These are phyloP conservation scores for Aspergillus fischeri DNA, from an alignment of 2,329 filamentous ascomycete species.

Conservation along the genomic window DNA sequence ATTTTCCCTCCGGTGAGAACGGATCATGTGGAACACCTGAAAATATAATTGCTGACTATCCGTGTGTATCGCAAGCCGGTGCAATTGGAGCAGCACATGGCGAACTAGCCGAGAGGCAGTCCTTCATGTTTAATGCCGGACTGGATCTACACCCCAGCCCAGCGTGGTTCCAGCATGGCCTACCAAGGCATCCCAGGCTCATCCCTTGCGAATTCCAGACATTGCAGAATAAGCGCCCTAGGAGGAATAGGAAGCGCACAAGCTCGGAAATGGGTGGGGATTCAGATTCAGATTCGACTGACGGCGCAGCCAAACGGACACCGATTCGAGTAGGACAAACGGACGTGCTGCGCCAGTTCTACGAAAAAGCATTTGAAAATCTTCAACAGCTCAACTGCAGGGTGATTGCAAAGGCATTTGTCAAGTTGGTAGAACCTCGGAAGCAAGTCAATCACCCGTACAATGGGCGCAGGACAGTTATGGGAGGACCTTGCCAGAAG, in stretches of 20 bases:
- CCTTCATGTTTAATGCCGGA: conserved; percentile 9
- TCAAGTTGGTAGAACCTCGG: conserved; percentile 41
- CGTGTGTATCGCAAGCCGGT: background rate
- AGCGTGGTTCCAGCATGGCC: conserved; percentile 23
- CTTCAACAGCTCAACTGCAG: conserved; percentile 43
- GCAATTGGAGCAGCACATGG: conserved; percentile 4
- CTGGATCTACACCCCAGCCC: conserved; percentile 12
- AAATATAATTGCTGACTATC: background rate
- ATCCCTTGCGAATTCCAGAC: conserved; percentile 32
- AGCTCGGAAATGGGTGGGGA: conserved; percentile 11
- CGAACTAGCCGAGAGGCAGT: conserved; percentile 8
- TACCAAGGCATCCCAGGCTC: conserved; percentile 17
- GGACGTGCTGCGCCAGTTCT: conserved; percentile 29
- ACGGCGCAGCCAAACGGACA: conserved; percentile 19
- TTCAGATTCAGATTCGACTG: conserved; percentile 17
- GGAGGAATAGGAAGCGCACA: conserved; percentile 18
- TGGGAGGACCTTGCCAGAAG: conserved; percentile 18
- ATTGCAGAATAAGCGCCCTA: conserved; percentile 23
- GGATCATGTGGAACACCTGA: background rate
- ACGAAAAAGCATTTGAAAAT: conserved; percentile 34
- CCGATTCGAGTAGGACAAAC: conserved; percentile 27
- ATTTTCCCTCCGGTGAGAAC: conserved; percentile 23
- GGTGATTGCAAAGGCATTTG: conserved; percentile 40
- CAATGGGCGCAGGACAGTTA: conserved; percentile 33
- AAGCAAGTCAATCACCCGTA: conserved; percentile 45